Evolutionary conservation across 73 alveolate species (phyloP).

Genomic region (Symbiodinium natans): DNA sequence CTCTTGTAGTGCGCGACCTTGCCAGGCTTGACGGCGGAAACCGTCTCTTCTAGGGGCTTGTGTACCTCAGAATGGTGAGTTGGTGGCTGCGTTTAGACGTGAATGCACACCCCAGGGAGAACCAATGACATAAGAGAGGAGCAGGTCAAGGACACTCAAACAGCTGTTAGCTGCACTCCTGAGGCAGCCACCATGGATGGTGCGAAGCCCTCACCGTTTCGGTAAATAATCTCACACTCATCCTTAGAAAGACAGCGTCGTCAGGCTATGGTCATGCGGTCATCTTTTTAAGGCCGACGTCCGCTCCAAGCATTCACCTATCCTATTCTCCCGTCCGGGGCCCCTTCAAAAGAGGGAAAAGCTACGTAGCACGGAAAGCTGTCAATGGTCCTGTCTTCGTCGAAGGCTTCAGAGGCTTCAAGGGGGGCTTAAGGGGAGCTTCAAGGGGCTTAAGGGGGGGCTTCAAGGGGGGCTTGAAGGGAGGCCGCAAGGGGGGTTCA

Average conservation of each 20-base stretch:
- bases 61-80: not conserved
- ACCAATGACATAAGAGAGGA: not conserved
- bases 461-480: too few species aligned
- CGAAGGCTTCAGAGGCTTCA: too few species aligned
- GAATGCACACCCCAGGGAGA: too few species aligned
- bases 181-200: slow-evolving; percentile 41
- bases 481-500: not conserved
- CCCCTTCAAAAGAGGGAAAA: too few species aligned
- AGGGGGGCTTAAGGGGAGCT: too few species aligned
- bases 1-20: not conserved
- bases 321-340: too few species aligned
- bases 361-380: too few species aligned
- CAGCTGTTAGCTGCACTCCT: too few species aligned
- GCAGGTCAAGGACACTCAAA: not conserved
- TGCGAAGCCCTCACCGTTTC: slow-evolving; percentile 65
- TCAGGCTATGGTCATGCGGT: not conserved
- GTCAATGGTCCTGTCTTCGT: too few species aligned
- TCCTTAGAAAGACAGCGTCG: not conserved
- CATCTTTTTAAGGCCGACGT: not conserved
- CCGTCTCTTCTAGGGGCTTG: not conserved
- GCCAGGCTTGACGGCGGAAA: slow-evolving; percentile 19
- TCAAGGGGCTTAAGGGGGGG: too few species aligned
- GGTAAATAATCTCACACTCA: slow-evolving; percentile 73
- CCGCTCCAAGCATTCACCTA: too few species aligned
- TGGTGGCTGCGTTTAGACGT: too few species aligned